Percentiles rank a stretch among this genome's conserved stretches.
Conservation (phyloP, 176 grass and related monocot genomes). For the Canna indica region DNA sequence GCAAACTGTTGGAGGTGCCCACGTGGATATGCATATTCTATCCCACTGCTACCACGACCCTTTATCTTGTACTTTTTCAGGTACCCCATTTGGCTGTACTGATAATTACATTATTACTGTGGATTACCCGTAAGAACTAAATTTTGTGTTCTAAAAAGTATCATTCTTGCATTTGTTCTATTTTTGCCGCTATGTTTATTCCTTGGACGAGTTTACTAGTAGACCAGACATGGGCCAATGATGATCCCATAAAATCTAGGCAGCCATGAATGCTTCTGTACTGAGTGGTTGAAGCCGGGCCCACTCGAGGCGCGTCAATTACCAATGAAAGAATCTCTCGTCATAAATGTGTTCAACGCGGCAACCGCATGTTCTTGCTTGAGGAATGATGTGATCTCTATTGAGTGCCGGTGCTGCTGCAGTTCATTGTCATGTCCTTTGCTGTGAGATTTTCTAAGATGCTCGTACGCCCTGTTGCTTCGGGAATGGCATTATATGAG, state of each 20-base stretch:
- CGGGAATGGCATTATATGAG: not conserved
- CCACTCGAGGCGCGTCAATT: not conserved
- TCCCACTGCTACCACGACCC: not conserved
- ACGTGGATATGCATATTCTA: not conserved
- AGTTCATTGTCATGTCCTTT: too few relatives aligned
- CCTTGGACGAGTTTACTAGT: too few relatives aligned
- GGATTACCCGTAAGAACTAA: too few relatives aligned
- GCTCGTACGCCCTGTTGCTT: not conserved
- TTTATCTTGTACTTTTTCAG: not conserved
- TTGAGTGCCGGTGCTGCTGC: not conserved
- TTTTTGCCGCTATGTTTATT: too few relatives aligned
- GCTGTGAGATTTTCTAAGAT: not conserved
- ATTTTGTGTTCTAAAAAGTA: too few relatives aligned
- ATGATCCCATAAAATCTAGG: not conserved
- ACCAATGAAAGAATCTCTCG: not conserved
- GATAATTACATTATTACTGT: too few relatives aligned
- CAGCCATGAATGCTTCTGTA: not conserved
- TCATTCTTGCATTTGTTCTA: too few relatives aligned
- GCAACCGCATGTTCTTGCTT: not conserved
- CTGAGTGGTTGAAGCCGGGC: not conserved
- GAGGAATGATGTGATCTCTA: not conserved
- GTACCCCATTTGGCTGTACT: not conserved
- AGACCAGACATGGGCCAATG: not conserved
- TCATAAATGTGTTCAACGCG: not conserved
- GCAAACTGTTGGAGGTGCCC: not conserved